Base-by-base conservation (phyloP, 352 stramenopile genomes). In the Aphanomyces stellatus region DNA sequence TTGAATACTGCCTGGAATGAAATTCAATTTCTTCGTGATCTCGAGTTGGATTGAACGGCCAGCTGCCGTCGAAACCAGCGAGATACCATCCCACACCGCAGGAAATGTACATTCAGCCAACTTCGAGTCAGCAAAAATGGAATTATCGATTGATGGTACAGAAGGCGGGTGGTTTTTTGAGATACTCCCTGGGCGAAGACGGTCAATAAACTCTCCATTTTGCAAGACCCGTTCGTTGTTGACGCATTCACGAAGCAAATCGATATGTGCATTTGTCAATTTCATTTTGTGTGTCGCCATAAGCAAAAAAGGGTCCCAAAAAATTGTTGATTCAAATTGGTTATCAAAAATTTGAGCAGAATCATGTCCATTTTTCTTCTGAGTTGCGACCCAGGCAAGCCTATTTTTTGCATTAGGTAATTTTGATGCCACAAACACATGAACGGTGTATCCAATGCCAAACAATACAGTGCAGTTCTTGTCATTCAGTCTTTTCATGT, bases 361-460 rank as follows among this genome's bases (percentile, higher is more conserved):
- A 57, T 91, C 82, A 42, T 81, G 88, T 0, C 78, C 80, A 7
- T 75, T 51, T 17, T 70, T 68, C 6, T 56, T 41, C 43, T 91
- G 79, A 2, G 42, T 65, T 10, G 13, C 43, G 17, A 85, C 71
- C 82, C 81, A 91, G 2, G 68, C 48, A 0, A 55, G 34, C 6
- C 79, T 40, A 34, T 65, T 41, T 62, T 56, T 72, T 70, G 25
- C 70, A 75, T 1, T 66, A 60, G 49, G 72, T 73, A 19, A 35
- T 71, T n/a, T 72, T 75, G 0, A 8, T 17, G 8, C 73, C 72
- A 15, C 77, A 43, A 69, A 56, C 7, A 73, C 41, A 0, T 74
- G 74, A 1, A 70, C 37, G 10, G 69, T 82, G 60, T 74, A 83
- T 6, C 78, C 56, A 0, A 71, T 51, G 0, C 73, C 78, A 65